A percentile compares a stretch with the other conserved stretches of the same genome.
Conservation (phyloP, 495 filamentous ascomycete species). For the Talaromyces liani region DNA sequence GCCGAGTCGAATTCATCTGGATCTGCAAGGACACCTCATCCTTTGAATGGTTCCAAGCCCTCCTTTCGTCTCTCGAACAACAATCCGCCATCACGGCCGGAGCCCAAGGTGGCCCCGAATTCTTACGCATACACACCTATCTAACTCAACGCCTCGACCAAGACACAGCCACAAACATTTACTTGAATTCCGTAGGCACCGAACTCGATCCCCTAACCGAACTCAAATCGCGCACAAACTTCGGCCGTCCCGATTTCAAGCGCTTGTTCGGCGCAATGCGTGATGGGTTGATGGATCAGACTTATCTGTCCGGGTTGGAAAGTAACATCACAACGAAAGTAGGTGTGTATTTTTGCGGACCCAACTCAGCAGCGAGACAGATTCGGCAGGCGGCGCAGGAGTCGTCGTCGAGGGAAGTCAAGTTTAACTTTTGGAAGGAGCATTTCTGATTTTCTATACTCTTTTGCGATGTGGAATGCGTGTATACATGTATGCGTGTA, state of each 20-base stretch:
- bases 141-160: constrained; percentile 88
- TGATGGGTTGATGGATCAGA: constrained; percentile 75
- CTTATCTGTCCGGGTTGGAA: constrained; percentile 77
- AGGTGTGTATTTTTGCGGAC: constrained; percentile 97
- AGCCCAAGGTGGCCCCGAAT: constrained; percentile 65
- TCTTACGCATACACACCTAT: constrained; percentile 97
- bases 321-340: constrained; percentile 61
- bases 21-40: constrained; percentile 93
- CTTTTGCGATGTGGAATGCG: not conserved
- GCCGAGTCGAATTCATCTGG: constrained; percentile 98
- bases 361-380: constrained; percentile 69
- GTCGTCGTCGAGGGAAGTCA: constrained; percentile 66
- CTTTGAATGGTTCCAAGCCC: constrained; percentile 98
- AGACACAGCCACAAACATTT: constrained; percentile 92
- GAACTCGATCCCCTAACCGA: constrained; percentile 88
- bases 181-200: constrained; percentile 86
- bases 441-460: constrained; percentile 48
- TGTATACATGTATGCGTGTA: not conserved
- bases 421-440: constrained; percentile 99
- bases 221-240: constrained; percentile 83
- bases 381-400: constrained; percentile 73
- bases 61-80: constrained; percentile 84
- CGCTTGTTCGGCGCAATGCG: constrained; percentile 79
- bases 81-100: constrained; percentile 66
- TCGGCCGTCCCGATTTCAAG: constrained; percentile 86